Evolutionary conservation across 1,139 yeast genomes (phyloP).

Genomic region (Kluyveromyces sp.): DNA sequence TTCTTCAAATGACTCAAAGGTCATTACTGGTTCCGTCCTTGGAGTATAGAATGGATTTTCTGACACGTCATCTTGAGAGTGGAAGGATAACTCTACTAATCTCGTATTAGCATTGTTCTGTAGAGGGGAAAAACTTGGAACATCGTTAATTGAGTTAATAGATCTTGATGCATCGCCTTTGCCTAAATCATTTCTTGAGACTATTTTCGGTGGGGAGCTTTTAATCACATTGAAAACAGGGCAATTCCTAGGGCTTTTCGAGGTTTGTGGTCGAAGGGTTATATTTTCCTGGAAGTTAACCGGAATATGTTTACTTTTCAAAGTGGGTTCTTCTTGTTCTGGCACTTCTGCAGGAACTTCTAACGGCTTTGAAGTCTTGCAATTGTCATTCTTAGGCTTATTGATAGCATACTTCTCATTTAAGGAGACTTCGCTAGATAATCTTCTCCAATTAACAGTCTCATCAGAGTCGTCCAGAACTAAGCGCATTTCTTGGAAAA

Average conservation of each 20-base stretch:
- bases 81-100: constrained; percentile 7
- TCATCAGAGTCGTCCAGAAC: constrained; percentile 28
- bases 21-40: neutral
- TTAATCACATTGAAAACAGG: constrained; percentile 8
- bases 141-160: neutral
- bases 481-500: constrained; percentile 25
- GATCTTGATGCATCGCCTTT: neutral
- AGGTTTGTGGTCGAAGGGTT: neutral
- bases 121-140: neutral
- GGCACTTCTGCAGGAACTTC: neutral
- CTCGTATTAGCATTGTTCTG: constrained; percentile 1
- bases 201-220: constrained; percentile 10
- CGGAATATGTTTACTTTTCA: neutral
- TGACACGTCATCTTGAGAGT: constrained; percentile 7
- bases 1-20: neutral
- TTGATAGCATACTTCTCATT: constrained; percentile 6
- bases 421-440: constrained; percentile 20
- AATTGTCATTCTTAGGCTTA: neutral
- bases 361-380: neutral
- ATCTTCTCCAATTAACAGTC: constrained; percentile 25
- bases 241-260: neutral
- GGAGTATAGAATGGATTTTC: constrained; percentile 1
- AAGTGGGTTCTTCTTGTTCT: neutral
- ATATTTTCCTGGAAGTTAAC: neutral
- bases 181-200: neutral